Base-by-base conservation (phyloP, 495 filamentous ascomycete species). In the Neurospora discreta region DNA sequence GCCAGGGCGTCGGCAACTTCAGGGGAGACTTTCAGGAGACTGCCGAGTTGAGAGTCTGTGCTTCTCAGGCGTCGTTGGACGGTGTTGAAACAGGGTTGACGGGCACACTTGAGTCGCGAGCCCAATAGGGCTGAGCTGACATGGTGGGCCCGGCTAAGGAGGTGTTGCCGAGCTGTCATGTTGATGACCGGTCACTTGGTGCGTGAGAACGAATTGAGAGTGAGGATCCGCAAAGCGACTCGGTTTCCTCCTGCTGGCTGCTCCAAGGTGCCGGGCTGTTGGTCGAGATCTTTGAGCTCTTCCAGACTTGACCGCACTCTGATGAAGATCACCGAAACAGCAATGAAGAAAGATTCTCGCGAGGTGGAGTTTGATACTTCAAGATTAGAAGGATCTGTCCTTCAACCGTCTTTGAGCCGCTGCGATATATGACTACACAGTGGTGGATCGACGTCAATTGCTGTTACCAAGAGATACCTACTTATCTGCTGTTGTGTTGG, bases 1-100 rank as follows among this genome's bases (percentile, higher is more conserved):
- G 87, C 82, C 33, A 98, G 73, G 68, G 94, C 95, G 75, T 91
- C 88, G 46, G 83, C 85, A 16, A 99, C 90, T 78, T 98, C 94
- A 73, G 92, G 89, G 8, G 93, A 97, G 71, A 98, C 82, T 69
- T 84, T 84, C 71, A 97, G 85, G 75, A 92, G 88, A 68, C 82
- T 85, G 77, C 84, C 87, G 52, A 86, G 74, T 77, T 23, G 77
- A 71, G 38, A 60, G 52, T 60, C 52, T 33, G 52, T 60, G 52
- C 52, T 60, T 2, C 33, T 39, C 18, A 70, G 39, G 16, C 68
- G n/a, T 18, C 38, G 68, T 33, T 71, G 46, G 20, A 52, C 46
- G 46, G 15, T 42, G 33, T 18, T 39, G 41, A 71, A 65, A 38
- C 52, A 26, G 13, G 52, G 52, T 60, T 16, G 52, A 15, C 52